These are phyloP conservation scores for Fusarium fujikuroi DNA, from an alignment of 2,329 filamentous ascomycete species.

Conservation along the genomic window DNA sequence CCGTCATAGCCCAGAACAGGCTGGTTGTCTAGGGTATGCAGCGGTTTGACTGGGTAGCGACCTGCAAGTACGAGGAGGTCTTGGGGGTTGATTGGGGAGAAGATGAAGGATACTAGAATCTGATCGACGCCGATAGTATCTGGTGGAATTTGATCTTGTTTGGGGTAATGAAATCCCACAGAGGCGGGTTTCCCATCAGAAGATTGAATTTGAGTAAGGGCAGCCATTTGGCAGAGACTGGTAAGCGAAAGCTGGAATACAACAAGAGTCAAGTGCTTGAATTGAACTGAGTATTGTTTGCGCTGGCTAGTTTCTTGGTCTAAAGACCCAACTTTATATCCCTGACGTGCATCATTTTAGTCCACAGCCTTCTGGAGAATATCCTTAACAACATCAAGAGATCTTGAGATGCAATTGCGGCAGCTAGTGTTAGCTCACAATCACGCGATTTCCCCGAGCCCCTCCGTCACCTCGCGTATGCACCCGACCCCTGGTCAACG, in stretches of 20 bases:
- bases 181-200: neutral
- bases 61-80: conserved; percentile 23
- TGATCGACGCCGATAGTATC: neutral
- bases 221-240: neutral
- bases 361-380: neutral
- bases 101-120: conserved; percentile 4
- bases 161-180: neutral
- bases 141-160: neutral
- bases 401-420: neutral
- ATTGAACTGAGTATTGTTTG: neutral
- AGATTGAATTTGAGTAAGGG: neutral
- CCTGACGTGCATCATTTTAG: neutral
- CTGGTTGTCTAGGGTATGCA: conserved; percentile 4
- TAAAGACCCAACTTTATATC: neutral
- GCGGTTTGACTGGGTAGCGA: conserved; percentile 22
- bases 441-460: neutral
- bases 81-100: conserved; percentile 26
- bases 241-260: rapidly evolving
- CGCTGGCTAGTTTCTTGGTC: neutral
- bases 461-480: neutral
- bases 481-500: neutral
- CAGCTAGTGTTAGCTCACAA: neutral
- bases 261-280: rapidly evolving
- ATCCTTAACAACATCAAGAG: neutral
- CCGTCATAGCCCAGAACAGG: conserved; percentile 16